Evolutionary conservation across 768 basidiomycete species (phyloP).

Genomic region (Mycena indigotica): DNA sequence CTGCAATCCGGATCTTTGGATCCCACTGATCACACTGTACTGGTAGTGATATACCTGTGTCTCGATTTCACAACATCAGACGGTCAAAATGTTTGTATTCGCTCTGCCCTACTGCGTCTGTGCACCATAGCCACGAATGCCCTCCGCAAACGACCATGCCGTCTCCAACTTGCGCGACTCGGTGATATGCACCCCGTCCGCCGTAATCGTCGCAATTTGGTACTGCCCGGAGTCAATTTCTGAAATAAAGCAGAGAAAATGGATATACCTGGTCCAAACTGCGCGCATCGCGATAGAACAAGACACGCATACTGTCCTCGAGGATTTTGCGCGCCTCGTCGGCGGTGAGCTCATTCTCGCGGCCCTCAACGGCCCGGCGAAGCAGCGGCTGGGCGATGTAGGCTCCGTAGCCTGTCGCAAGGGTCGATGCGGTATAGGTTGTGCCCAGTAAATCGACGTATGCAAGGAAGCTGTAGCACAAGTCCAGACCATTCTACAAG

Average conservation of each 20-base stretch:
- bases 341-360: constrained; percentile 72
- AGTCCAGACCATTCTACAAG: not conserved
- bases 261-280: constrained; percentile 86
- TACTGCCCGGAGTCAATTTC: constrained; percentile 48
- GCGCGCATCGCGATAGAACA: constrained; percentile 95
- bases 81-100: too few relatives aligned
- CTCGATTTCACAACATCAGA: too few relatives aligned
- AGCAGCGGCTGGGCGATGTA: constrained; percentile 93
- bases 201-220: constrained; percentile 91
- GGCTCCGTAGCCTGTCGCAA: constrained; percentile 93
- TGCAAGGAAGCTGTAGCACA: constrained; percentile 71
- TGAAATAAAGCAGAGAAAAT: not conserved
- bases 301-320: constrained; percentile 85
- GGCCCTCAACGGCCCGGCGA: constrained; percentile 86
- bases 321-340: constrained; percentile 79
- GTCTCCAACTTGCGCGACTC: constrained; percentile 78
- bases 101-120: constrained; percentile 81
- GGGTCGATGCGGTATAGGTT: constrained; percentile 88
- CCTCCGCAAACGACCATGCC: constrained; percentile 90
- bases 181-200: constrained; percentile 73
- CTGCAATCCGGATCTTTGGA: too few relatives aligned
- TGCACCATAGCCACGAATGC: constrained; percentile 86
- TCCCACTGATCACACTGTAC: too few relatives aligned
- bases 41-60: too few relatives aligned
- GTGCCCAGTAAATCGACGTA: constrained; percentile 97